phyloP scores from a whole-genome alignment of 2,329 filamentous ascomycete genomes.

The Monilinia vaccinii-corymbosi region DNA sequence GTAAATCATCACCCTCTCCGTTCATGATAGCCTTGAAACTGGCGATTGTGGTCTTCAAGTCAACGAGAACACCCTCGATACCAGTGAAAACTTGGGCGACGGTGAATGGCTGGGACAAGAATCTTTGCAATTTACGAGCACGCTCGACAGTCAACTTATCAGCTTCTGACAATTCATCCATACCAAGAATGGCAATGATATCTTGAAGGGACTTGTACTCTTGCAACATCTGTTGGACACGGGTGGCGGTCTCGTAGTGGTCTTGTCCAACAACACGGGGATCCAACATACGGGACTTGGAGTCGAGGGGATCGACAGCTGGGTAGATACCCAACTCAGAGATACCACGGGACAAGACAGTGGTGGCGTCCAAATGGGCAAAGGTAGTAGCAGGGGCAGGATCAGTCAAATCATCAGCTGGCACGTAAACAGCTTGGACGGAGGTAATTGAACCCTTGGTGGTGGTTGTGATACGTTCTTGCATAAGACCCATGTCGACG shows the following conservation, averaged over 20 bases:
- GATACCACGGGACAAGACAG: constrained; percentile 99
- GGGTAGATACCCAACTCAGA: constrained; percentile 99
- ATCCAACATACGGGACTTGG: constrained; percentile 98
- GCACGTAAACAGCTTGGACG: constrained; percentile 99
- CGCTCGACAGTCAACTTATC: constrained; percentile 99
- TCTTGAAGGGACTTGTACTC: constrained; percentile 99
- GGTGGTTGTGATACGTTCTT: constrained; percentile 99
- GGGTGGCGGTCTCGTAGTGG: constrained; percentile 90
- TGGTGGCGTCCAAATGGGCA: constrained; percentile 99
- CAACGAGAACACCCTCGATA: constrained; percentile 73
- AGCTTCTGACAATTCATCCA: constrained; percentile 98
- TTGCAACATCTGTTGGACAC: constrained; percentile 98
- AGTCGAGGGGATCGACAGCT: constrained; percentile 98
- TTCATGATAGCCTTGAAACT: constrained; percentile 83
- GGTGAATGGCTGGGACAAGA: constrained; percentile 98
- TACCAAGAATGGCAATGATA: constrained; percentile 98
- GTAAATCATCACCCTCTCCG: constrained; percentile 92
- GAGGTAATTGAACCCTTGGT: constrained; percentile 99
- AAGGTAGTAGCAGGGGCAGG: constrained; percentile 98
- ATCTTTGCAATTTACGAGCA: constrained; percentile 99
- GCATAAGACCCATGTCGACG: constrained; percentile 98
- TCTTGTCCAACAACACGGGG: constrained; percentile 97
- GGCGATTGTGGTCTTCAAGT: constrained; percentile 95
- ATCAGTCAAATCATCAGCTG: constrained; percentile 99
- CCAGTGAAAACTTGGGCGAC: constrained; percentile 74